phyloP scores from a whole-genome alignment of 2,329 filamentous ascomycete genomes.

The Fonsecaea pedrosoi region DNA sequence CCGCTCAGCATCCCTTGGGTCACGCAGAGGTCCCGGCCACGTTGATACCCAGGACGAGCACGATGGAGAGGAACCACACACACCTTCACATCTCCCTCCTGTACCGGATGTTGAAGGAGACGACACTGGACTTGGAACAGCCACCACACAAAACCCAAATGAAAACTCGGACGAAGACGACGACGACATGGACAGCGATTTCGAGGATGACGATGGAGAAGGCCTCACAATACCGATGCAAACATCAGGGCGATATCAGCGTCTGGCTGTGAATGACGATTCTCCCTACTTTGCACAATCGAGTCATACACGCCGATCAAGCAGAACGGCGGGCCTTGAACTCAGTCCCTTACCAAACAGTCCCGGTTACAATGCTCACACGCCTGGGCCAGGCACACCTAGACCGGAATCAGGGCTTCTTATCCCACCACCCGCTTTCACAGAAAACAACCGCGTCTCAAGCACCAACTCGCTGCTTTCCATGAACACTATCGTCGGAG shows the following conservation, averaged over 20 bases:
- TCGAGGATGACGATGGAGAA: conserved; percentile 30
- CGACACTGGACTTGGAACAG: conserved; percentile 41
- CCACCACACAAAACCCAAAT: conserved; percentile 46
- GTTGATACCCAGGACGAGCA: conserved; percentile 41
- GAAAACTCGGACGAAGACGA: conserved; percentile 40
- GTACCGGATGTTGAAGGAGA: conserved; percentile 41
- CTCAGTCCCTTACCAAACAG: conserved; percentile 12
- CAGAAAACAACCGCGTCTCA: conserved; percentile 29
- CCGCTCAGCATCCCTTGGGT: conserved; percentile 49
- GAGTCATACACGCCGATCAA: conserved; percentile 34
- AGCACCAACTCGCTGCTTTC: conserved; percentile 56
- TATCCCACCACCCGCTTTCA: conserved; percentile 29
- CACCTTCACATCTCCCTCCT: conserved; percentile 37
- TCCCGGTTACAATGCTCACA: conserved; percentile 27
- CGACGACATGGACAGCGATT: conserved; percentile 17
- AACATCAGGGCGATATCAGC: conserved; percentile 25
- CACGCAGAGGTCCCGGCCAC: conserved; percentile 51
- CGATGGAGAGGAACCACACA: conserved; percentile 33
- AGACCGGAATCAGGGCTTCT: conserved; percentile 46
- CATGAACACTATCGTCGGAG: conserved; percentile 64
- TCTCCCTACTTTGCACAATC: conserved; percentile 29
- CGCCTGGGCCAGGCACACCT: conserved; percentile 43
- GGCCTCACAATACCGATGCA: conserved; percentile 29
- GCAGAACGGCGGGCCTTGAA: conserved; percentile 35
- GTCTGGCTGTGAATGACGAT: conserved; percentile 31